These are phyloP conservation scores for Nyssa sinensis DNA, from an alignment of 148 eudicot genomes.

Conservation along the genomic window DNA sequence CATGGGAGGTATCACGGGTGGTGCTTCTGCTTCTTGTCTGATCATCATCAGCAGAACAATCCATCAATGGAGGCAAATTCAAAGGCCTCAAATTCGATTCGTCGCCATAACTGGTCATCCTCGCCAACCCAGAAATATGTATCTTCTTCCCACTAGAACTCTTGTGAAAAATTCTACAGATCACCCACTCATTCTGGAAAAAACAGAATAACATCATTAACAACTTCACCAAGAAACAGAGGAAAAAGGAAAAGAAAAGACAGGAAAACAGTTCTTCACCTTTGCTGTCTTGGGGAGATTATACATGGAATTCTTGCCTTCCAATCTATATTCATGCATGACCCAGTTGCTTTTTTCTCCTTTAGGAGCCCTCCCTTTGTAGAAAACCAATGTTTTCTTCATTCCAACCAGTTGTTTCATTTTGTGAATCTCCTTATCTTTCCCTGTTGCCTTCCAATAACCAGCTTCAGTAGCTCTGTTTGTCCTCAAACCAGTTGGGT, in stretches of 20 bases:
- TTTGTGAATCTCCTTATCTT: constrained; percentile 74
- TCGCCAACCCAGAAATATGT: constrained; percentile 31
- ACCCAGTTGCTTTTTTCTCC: constrained; percentile 88
- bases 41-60: constrained; percentile 35
- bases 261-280: constrained; percentile 28
- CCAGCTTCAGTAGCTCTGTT: constrained; percentile 86
- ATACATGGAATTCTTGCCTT: constrained; percentile 45
- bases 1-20: constrained; percentile 27
- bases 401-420: constrained; percentile 64
- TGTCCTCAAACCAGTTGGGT: constrained; percentile 79
- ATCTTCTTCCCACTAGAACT: constrained; percentile 44
- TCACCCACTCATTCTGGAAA: constrained; percentile 83
- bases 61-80: constrained; percentile 57
- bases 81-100: constrained; percentile 20
- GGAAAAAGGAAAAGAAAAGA: constrained; percentile 6
- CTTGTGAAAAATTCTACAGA: constrained; percentile 71
- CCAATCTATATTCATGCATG: constrained; percentile 87
- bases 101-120: background rate
- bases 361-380: constrained; percentile 80
- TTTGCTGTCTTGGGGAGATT: constrained; percentile 39
- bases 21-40: constrained; percentile 18
- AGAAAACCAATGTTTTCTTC: constrained; percentile 93
- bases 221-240: constrained; percentile 5
- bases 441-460: constrained; percentile 94
- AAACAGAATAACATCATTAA: background rate